Base-by-base conservation (phyloP, 2,329 filamentous ascomycete genomes). In the Ophiostoma perfectum region DNA sequence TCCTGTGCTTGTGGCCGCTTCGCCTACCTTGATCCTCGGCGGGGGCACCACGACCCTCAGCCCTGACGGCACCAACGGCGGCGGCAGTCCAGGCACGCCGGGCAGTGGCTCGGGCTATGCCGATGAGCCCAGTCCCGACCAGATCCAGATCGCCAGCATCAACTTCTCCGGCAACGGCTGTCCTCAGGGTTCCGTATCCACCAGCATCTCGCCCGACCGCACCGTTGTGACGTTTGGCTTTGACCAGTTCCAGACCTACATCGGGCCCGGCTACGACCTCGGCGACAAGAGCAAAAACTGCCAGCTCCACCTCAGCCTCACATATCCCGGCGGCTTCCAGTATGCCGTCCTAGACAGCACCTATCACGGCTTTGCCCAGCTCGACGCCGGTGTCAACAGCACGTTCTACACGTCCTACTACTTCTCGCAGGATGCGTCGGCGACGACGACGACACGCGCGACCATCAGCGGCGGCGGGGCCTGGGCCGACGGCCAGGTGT, bases 341-440 rank as follows among this genome's bases (percentile, higher is more conserved):
- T 82, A 79, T 74, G 74, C 80, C 63, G 76, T 81, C 27, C 77
- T 82, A 55, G 79, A 81, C 72, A 79, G 78, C 70, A 81, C 80
- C n/a, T 82, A 82, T 76, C 80, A 81, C 77, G 80, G 80, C 69
- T 82, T 80, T 70, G 80, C 80, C 1, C 79, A 80, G 74, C 78
- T 82, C n/a, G 80, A 82, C 66, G 67, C 72, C 66, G 79, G 79
- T 52, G 77, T 81, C 66, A 80, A 78, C 6, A 80, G 80, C 41
- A 78, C 76, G 66, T 81, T 81, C 74, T 79, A 78, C 73, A 80
- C 78, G 73, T 81, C 80, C 60, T 82, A 81, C 75, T 82, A 80
- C 76, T 82, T 82, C 76, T 79, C 77, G 55, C 79, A 82, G 74
- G 80, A 81, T 66, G 79, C 80, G 39, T 71, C 72, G 12, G 78